Evolutionary conservation across 768 basidiomycete species (phyloP).

Genomic region (Trichaptum fuscoviolaceum): DNA sequence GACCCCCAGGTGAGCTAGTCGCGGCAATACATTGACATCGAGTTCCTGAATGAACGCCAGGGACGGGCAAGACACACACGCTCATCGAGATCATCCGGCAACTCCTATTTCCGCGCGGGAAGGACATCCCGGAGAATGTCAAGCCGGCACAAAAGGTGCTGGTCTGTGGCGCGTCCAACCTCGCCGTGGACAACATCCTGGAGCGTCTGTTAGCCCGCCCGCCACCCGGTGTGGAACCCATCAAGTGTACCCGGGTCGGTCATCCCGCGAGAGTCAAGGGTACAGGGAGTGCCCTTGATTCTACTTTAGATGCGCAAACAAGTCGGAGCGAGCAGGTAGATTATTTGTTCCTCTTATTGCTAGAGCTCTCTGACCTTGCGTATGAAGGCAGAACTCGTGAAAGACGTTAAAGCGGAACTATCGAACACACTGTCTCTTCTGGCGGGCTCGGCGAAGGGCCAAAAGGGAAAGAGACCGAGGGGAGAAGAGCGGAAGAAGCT

Average conservation of each 20-base stretch:
- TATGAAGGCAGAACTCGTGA: conserved; percentile 68
- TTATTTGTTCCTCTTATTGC: neutral
- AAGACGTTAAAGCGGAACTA: conserved; percentile 86
- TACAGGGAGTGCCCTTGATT: conserved; percentile 56
- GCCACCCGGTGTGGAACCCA: conserved; percentile 37
- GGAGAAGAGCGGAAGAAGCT: conserved; percentile 74
- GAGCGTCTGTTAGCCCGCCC: conserved; percentile 73
- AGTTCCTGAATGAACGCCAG: conserved; percentile 26
- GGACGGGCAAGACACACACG: conserved; percentile 95
- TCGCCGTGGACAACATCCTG: conserved; percentile 94
- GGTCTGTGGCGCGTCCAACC: conserved; percentile 90
- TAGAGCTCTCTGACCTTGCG: conserved; percentile 2
- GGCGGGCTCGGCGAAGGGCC: conserved; percentile 67
- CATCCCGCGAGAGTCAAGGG: conserved; percentile 93
- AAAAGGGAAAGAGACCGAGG: conserved; percentile 64
- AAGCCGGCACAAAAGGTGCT: conserved; percentile 49
- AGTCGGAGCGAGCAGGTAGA: conserved; percentile 63
- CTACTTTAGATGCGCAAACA: conserved; percentile 71
- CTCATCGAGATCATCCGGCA: conserved; percentile 92
- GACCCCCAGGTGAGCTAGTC: conserved; percentile 75
- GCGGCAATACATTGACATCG: neutral
- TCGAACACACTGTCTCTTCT: conserved; percentile 61
- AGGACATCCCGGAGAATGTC: conserved; percentile 38
- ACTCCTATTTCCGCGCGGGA: conserved; percentile 35
- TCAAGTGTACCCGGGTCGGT: conserved; percentile 82